Conservation (phyloP, 164 flowering plant species). For the Liquidambar formosana region DNA sequence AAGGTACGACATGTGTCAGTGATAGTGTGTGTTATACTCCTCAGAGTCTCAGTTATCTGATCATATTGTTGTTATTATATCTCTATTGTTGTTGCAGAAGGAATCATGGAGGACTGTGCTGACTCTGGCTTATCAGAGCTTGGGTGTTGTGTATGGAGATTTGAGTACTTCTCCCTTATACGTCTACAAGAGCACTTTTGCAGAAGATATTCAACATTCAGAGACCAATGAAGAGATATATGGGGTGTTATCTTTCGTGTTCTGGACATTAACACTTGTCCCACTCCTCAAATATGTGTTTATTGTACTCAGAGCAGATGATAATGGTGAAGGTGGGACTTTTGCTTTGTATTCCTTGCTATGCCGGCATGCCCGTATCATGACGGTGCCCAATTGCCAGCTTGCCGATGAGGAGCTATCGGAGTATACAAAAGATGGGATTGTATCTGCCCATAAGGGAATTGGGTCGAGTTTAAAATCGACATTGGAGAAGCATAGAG, state of each 20-base stretch:
- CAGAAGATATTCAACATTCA: slow-evolving; percentile 66
- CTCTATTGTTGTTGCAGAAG: slow-evolving; percentile 33
- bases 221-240: slow-evolving; percentile 69
- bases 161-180: slow-evolving; percentile 64
- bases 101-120: slow-evolving; percentile 64
- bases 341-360: slow-evolving; percentile 70
- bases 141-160: slow-evolving; percentile 79
- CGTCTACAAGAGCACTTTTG: slow-evolving; percentile 68
- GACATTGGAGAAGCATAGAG: slow-evolving; percentile 56
- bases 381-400: slow-evolving; percentile 65
- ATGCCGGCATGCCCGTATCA: slow-evolving; percentile 65
- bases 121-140: slow-evolving; percentile 64
- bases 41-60: not conserved
- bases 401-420: slow-evolving; percentile 69
- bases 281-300: slow-evolving; percentile 68
- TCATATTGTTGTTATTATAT: slow-evolving; percentile 1
- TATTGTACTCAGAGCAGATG: slow-evolving; percentile 71
- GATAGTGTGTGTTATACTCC: not conserved
- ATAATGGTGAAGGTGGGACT: slow-evolving; percentile 84
- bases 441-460: slow-evolving; percentile 9
- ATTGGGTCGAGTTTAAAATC: slow-evolving; percentile 47
- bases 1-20: slow-evolving; percentile 27
- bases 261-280: slow-evolving; percentile 64
- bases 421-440: slow-evolving; percentile 56
- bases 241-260: slow-evolving; percentile 63